Percentiles rank a stretch among this genome's conserved stretches.
These are phyloP conservation scores for Trypanosoma boissoni DNA, from an alignment of 208 protist genomes.

Conservation along the genomic window DNA sequence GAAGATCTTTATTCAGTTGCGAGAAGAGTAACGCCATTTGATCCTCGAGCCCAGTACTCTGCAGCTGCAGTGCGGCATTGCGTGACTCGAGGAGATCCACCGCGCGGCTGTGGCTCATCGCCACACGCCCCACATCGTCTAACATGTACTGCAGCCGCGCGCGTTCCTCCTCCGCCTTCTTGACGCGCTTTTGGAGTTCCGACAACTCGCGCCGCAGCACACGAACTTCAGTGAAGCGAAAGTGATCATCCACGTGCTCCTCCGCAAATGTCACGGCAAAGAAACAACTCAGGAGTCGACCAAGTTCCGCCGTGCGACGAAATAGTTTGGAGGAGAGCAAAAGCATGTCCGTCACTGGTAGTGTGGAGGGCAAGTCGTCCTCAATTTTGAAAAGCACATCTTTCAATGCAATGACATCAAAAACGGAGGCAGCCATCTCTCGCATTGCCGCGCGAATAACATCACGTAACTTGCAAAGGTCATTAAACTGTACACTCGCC, in stretches of 20 bases:
- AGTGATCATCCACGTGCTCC: constrained; percentile 83
- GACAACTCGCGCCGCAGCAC: constrained; percentile 72
- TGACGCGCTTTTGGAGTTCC: constrained; percentile 52
- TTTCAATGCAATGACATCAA: constrained; percentile 88
- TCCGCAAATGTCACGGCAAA: constrained; percentile 88
- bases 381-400: constrained; percentile 86
- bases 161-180: constrained; percentile 64
- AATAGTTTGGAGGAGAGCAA: constrained; percentile 88
- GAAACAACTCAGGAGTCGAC: constrained; percentile 78
- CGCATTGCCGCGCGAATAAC: constrained; percentile 66
- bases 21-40: constrained; percentile 92
- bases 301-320: constrained; percentile 72
- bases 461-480: constrained; percentile 61
- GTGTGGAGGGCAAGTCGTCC: constrained; percentile 54
- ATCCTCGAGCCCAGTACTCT: constrained; percentile 83
- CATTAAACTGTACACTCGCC: constrained; percentile 72
- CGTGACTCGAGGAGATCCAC: constrained; percentile 85
- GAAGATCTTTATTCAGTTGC: constrained; percentile 79
- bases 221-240: constrained; percentile 84
- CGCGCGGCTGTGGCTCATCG: constrained; percentile 71
- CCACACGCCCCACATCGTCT: constrained; percentile 71
- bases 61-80: constrained; percentile 76
- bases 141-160: constrained; percentile 63
- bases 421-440: constrained; percentile 74
- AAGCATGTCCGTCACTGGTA: constrained; percentile 84